Conservation (phyloP, 495 filamentous ascomycete genomes). For the Bryoglossum gracile region DNA sequence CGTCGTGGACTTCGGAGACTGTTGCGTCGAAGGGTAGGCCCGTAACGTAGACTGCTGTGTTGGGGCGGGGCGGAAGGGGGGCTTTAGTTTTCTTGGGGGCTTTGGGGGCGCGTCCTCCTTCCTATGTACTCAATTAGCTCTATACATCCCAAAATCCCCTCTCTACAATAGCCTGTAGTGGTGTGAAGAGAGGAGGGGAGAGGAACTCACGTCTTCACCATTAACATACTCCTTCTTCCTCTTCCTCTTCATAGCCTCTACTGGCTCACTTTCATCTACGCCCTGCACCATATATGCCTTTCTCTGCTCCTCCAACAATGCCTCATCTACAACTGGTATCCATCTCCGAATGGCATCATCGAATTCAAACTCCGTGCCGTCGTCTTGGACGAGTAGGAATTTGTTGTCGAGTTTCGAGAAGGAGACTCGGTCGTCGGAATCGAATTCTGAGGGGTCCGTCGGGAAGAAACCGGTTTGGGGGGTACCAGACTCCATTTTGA, state of each 20-base stretch:
- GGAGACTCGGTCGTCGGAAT: slow-evolving; percentile 74
- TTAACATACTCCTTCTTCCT: slow-evolving; percentile 64
- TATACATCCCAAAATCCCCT: background rate
- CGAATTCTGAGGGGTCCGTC: slow-evolving; percentile 65
- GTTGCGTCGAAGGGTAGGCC: slow-evolving; percentile 72
- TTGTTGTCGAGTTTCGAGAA: slow-evolving; percentile 75
- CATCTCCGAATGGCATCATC: slow-evolving; percentile 66
- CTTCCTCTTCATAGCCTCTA: slow-evolving; percentile 51
- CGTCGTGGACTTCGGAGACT: slow-evolving; percentile 68
- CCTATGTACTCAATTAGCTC: slow-evolving; percentile 20
- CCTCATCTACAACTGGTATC: slow-evolving; percentile 75
- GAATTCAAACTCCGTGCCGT: slow-evolving; percentile 80
- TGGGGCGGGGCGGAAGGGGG: slow-evolving; percentile 53
- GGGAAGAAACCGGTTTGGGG: too few relatives aligned
- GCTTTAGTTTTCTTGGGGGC: slow-evolving; percentile 46
- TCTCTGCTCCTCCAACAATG: slow-evolving; percentile 69
- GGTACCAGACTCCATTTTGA: too few relatives aligned
- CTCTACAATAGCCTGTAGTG: too few relatives aligned
- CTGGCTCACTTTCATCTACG: slow-evolving; percentile 55
- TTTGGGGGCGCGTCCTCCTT: slow-evolving; percentile 22
- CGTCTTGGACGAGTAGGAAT: slow-evolving; percentile 76
- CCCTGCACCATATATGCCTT: slow-evolving; percentile 63
- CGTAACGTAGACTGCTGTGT: slow-evolving; percentile 87
- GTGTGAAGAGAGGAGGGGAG: slow-evolving; percentile 1
- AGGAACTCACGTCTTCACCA: slow-evolving; percentile 50